Base-by-base conservation (phyloP, 352 stramenopile genomes). In the Phytophthora litchii region DNA sequence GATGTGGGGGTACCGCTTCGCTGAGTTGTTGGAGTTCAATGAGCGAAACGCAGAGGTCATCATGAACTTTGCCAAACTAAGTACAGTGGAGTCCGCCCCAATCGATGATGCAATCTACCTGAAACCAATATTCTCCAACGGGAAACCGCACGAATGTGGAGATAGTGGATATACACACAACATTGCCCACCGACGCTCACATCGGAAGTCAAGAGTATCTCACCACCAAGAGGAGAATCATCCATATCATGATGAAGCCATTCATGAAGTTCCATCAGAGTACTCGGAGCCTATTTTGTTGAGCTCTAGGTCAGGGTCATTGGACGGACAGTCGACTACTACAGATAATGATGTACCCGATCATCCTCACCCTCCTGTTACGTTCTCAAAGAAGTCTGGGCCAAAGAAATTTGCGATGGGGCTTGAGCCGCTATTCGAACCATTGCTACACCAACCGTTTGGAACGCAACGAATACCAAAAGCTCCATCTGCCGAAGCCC, bases 51-150 rank as follows among this genome's bases (percentile, higher is more conserved):
- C 74, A 7, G 74, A 90, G 44, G 76, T 92, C 8, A 74, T 89
- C 36, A 89, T 94, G 79, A 78, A 94, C 27, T 94, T 94, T 61
- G 72, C 73, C 16, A 89, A 88, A 51, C 73, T 94, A 12, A 91
- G 81, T 43, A 58, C 61, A 2, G 72, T 88, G n/a, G 78, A 88
- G 4, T 44, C 65, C 8, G 75, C 77, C 1, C 55, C 67, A 9
- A 93, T 93, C 35, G 70, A 91, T 45, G 54, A 73, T 41, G 43
- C 50, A 0, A 64, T 48, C 4, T 89, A 90, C 51, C 50, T 90
- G 2, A 72, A 65, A 11, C 64, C 65, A 29, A 40, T 54, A 43
- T 9, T 51, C 14, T 56, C 44, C 7, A 49, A 35, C 38, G 48
- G 14, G 25, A 45, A 47, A 8, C 13, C 12, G 46, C 48, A 23